Conservation (phyloP, 345 rosid genomes). For the Moricandia moricandioides region DNA sequence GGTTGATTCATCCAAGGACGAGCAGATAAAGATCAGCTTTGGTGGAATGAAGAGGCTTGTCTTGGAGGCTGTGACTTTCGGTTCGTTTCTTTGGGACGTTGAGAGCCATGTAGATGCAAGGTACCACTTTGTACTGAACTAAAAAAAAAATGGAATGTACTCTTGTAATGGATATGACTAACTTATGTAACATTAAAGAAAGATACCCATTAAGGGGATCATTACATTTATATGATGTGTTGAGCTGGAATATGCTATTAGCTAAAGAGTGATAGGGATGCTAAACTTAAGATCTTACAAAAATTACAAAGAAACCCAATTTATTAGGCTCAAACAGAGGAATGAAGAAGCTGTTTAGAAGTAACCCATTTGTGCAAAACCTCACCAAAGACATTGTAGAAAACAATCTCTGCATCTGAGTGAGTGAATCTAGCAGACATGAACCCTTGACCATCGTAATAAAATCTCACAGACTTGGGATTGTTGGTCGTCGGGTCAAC, state of each 20-base stretch:
- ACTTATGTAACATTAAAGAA: conserved; percentile 20
- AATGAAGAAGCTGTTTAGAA: conserved; percentile 35
- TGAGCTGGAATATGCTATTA: background rate
- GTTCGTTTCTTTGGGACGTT: conserved; percentile 97
- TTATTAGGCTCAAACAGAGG: conserved; percentile 20
- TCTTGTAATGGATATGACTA: conserved; percentile 26
- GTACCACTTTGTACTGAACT: conserved; percentile 83
- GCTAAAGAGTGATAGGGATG: background rate
- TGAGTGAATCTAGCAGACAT: conserved; percentile 49
- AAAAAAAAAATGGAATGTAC: conserved; percentile 18
- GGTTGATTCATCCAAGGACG: conserved; percentile 71
- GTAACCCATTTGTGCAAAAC: conserved; percentile 44
- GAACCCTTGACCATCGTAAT: conserved; percentile 65
- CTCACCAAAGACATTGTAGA: conserved; percentile 52
- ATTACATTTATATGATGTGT: background rate
- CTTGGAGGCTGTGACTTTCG: conserved; percentile 93
- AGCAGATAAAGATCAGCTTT: conserved; percentile 75
- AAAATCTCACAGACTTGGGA: conserved; percentile 41
- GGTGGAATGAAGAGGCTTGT: conserved; percentile 84
- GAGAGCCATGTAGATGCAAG: conserved; percentile 94
- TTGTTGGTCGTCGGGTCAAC: conserved; percentile 35
- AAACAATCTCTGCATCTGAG: conserved; percentile 43
- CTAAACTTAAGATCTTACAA: conserved; percentile 8
- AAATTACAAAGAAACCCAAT: conserved; percentile 4
- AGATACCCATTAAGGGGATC: background rate